These are phyloP conservation scores for Ensete ventricosum DNA, from an alignment of 176 grass and related monocot species.

Conservation along the genomic window DNA sequence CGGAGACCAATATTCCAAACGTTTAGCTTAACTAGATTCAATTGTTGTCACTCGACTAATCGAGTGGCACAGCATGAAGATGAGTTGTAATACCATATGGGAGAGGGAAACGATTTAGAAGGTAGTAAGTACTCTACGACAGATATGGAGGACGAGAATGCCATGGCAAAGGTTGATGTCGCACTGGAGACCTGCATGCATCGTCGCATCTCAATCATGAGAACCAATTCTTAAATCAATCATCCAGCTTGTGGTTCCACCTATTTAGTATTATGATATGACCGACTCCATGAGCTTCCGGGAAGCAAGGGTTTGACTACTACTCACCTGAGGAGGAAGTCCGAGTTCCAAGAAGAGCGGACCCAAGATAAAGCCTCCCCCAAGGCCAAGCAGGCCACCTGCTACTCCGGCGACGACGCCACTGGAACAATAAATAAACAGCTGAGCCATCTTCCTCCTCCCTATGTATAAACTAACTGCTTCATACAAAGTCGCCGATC, in stretches of 20 bases:
- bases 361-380: slow-evolving; percentile 91
- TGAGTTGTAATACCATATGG: slow-evolving; percentile 37
- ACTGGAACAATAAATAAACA: slow-evolving; percentile 45
- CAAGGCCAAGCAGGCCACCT: slow-evolving; percentile 79
- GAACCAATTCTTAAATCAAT: too few relatives aligned
- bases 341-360: slow-evolving; percentile 89
- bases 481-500: slow-evolving; percentile 68
- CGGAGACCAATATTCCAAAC: neutral
- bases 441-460: slow-evolving; percentile 47
- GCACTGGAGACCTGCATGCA: slow-evolving; percentile 71
- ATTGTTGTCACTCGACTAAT: too few relatives aligned
- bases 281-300: too few relatives aligned
- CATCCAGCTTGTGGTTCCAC: too few relatives aligned
- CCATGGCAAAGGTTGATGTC: slow-evolving; percentile 78
- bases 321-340: slow-evolving; percentile 59
- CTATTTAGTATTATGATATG: too few relatives aligned
- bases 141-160: slow-evolving; percentile 85
- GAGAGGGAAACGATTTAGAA: slow-evolving; percentile 67
- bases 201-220: too few relatives aligned
- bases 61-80: too few relatives aligned
- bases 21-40: neutral
- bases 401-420: slow-evolving; percentile 64
- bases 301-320: too few relatives aligned
- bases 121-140: slow-evolving; percentile 91
- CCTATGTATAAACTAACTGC: slow-evolving; percentile 64